Evolutionary conservation across 2,329 filamentous ascomycete species (phyloP).

Genomic region (Sarocladium kiliense): DNA sequence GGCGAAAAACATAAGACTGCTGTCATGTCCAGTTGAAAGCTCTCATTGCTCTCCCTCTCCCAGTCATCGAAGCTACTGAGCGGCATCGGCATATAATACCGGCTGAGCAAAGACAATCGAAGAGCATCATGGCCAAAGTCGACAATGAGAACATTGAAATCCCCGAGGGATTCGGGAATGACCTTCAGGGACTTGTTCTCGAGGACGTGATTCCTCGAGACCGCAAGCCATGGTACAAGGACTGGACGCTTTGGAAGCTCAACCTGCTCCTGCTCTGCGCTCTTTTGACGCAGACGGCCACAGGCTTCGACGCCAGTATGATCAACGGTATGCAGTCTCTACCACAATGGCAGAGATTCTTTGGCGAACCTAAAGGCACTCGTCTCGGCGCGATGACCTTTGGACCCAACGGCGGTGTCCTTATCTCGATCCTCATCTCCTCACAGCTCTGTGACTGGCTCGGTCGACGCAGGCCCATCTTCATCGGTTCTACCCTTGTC

Average conservation of each 20-base stretch:
- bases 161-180: neutral
- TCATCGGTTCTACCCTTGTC: slow-evolving; percentile 20
- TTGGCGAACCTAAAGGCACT: slow-evolving; percentile 21
- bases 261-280: slow-evolving; percentile 26
- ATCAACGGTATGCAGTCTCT: slow-evolving; percentile 28
- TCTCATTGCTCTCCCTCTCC: neutral
- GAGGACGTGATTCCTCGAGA: slow-evolving; percentile 17
- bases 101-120: neutral
- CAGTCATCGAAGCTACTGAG: neutral
- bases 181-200: slow-evolving; percentile 15
- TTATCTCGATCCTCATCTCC: slow-evolving; percentile 10
- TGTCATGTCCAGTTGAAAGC: no score
- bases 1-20: neutral
- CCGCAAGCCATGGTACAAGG: slow-evolving; percentile 18
- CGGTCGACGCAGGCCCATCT: slow-evolving; percentile 22
- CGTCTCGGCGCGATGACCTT: slow-evolving; percentile 26
- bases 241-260: slow-evolving; percentile 21
- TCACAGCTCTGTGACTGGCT: slow-evolving; percentile 23
- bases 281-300: slow-evolving; percentile 24
- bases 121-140: neutral
- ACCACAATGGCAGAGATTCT: slow-evolving; percentile 23
- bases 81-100: neutral
- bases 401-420: slow-evolving; percentile 13
- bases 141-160: neutral
- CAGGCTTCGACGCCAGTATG: slow-evolving; percentile 28